Base-by-base conservation (phyloP, 225 moss, liverwort and hornwort genomes). In the Pleurozium schreberi region DNA sequence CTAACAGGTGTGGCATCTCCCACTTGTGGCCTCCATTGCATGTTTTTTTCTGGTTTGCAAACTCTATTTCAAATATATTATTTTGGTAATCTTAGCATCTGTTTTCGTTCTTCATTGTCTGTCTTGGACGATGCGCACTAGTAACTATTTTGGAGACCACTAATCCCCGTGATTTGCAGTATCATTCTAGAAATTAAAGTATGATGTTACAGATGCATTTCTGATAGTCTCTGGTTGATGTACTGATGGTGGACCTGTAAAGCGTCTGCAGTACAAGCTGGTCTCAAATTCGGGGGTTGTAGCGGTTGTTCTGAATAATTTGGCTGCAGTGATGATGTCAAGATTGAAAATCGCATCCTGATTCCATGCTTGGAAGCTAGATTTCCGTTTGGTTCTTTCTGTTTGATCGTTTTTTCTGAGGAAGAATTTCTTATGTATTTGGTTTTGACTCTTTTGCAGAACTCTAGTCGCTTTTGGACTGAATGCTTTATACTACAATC, bases 381-480 rank as follows among this genome's bases (percentile, higher is more conserved):
- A 30, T 70, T 70, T 62, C 63, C 42, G 27, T 80, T 84, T 81
- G 25, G 42, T 66, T 60, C 68, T 70, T 78, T 65, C 59, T 18
- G 62, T 80, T 79, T 66, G 70, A 63, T 82, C 86, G 40, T 47
- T 74, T 52, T 57, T 47, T 73, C 50, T 70, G 89, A 80, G 58
- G 33, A 80, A 81, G 43, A 75, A 33, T 63, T 88, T 81, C 59
- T n/a, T 61, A 82, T n/a, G n/a, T n/a, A n/a, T 67, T 70, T 86
- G 65, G 6, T 70, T 91, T 50, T 80, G 67, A 26, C 76, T 71
- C 58, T 69, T 87, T 82, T 92, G 92, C 94, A 98, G 98, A 94
- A 91, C 90, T 76, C 90, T 93, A 34, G 94, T 95, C 64, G 98
- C 96, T 81, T 98, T 97, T 87, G 98, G 98, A 85, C 91, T 98